Evolutionary conservation across 2,329 filamentous ascomycete genomes (phyloP), one percentile per base, ranked within the genome.

Genomic region (Emericellopsis atlantica): DNA sequence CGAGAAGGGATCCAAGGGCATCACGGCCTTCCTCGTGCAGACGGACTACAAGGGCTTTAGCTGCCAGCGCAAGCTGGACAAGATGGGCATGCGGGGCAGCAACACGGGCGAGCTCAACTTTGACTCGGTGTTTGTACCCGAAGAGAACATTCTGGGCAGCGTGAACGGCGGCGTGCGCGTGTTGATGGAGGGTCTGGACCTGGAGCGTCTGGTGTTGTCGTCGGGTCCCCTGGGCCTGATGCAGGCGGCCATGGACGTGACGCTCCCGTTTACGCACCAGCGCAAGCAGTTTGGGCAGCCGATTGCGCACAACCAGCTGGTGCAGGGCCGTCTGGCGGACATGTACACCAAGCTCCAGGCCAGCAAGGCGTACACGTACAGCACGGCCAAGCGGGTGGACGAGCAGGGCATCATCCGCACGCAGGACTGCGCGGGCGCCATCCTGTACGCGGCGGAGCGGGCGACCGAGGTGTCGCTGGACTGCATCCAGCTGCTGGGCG

Each of bases 331-430:
- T 57, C 72, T 96, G 36, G 88, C 92, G 42, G 89, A 96, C 59
- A 95, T 98, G 89, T 93, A 96, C 65, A 95, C 88, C 37, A 94
- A 94, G 61, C 75, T 92, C 44, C 81, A 85, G 53, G 88, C 84
- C 10, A 80, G 82, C 14, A 70, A 79, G n/a, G 75, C 88, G 3
- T 95, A 95, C 62, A 96, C 90, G 0, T 94, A 94, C 55, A 66
- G 72, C 32, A 89, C 89, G 0, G 92, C 92, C 4, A 72, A 74
- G 37, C 72, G 74, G 2, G 82, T 95, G 16, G 90, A 95, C 52
- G 84, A 90, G 58, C 66, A 76, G 11, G 81, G 79, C 10, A 46
- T 69, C 2, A 81, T 95, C 51, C 72, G 74, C 43, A 95, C 89
- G 0, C 84, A 95, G 58, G 90, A 98, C 64, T 96, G 92, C 59